Percentiles rank a stretch among this genome's conserved stretches.
These are phyloP conservation scores for Chaetomium tenue DNA, from an alignment of 495 filamentous ascomycete species.

Conservation along the genomic window DNA sequence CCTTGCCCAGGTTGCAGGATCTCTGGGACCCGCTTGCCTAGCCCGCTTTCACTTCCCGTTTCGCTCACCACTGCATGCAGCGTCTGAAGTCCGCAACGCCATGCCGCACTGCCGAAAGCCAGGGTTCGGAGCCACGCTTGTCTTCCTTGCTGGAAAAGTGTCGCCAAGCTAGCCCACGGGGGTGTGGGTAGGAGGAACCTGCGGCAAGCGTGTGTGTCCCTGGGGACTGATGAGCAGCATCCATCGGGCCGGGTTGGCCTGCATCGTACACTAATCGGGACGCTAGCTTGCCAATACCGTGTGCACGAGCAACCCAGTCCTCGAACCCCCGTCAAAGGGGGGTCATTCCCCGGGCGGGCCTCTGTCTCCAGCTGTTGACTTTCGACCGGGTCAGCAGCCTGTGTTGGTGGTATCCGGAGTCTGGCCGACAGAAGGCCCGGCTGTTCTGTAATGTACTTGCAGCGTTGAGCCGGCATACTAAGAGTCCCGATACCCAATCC, in stretches of 20 bases:
- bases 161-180: conserved; percentile 17
- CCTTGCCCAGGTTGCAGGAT: conserved; percentile 16
- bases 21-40: conserved; percentile 5
- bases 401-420: conserved; percentile 27
- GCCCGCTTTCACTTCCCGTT: conserved; percentile 20
- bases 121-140: conserved; percentile 22
- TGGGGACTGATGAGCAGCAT: conserved; percentile 26
- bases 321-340: not conserved
- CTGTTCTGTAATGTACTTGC: conserved; percentile 18
- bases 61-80: conserved; percentile 22
- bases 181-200: conserved; percentile 19
- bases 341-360: not conserved
- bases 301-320: conserved; percentile 13
- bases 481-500: conserved; percentile 22
- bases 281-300: conserved; percentile 19
- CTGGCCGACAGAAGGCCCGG: conserved; percentile 34
- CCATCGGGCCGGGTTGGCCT: conserved; percentile 31
- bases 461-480: conserved; percentile 25
- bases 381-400: conserved; percentile 12
- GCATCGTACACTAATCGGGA: conserved; percentile 16
- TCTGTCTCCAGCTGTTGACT: conserved; percentile 11
- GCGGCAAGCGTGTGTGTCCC: conserved; percentile 31
- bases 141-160: conserved; percentile 13
- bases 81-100: conserved; percentile 28
- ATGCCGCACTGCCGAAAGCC: conserved; percentile 40